These are phyloP conservation scores for Gossypium davidsonii DNA, from an alignment of 441 rosid species.

Conservation along the genomic window DNA sequence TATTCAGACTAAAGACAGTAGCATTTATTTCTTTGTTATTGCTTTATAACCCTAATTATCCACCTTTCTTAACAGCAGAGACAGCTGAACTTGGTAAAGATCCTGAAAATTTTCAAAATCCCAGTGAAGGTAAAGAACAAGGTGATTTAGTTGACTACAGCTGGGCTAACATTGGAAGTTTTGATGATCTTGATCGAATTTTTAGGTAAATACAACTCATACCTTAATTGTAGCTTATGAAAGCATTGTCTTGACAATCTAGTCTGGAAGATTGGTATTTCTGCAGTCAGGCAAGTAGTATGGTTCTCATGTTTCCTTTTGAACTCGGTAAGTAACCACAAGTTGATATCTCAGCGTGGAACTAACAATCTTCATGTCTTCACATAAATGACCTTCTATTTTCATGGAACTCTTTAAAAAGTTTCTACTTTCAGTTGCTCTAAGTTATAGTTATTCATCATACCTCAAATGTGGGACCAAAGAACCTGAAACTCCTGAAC, in stretches of 20 bases:
- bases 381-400: not conserved
- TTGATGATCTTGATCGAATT: slow-evolving; percentile 88
- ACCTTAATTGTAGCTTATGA: slow-evolving; percentile 7
- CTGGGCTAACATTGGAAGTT: slow-evolving; percentile 94
- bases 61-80: slow-evolving; percentile 38
- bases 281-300: not conserved
- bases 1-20: slow-evolving; percentile 14
- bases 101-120: slow-evolving; percentile 45
- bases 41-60: slow-evolving; percentile 3
- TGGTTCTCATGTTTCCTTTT: not conserved
- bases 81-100: slow-evolving; percentile 46
- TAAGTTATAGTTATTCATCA: not conserved
- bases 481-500: not conserved
- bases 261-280: slow-evolving; percentile 4
- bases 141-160: slow-evolving; percentile 76
- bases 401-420: not conserved
- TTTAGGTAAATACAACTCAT: slow-evolving; percentile 62
- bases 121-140: slow-evolving; percentile 54
- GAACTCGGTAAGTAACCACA: not conserved
- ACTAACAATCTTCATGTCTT: not conserved
- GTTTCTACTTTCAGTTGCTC: not conserved
- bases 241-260: slow-evolving; percentile 1
- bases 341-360: not conserved
- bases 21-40: not conserved
- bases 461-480: not conserved